Base-by-base conservation (phyloP, 1,284 basidiomycete genomes). In the Bjerkandera adusta region DNA sequence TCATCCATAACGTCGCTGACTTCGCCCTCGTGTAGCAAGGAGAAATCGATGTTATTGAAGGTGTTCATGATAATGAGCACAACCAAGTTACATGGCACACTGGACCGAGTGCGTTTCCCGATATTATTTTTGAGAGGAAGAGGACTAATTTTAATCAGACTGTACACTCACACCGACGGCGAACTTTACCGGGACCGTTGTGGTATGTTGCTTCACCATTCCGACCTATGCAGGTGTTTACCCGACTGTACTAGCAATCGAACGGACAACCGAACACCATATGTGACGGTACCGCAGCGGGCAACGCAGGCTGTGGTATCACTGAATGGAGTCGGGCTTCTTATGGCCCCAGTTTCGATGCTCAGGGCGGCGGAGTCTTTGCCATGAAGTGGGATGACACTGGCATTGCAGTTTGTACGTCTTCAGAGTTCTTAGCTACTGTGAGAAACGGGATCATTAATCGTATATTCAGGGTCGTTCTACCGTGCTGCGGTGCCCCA, bases 31-130 rank as follows among this genome's bases (percentile, higher is more conserved):
- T 29, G 15, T 51, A 85, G 81, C 68, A 70, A 5, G 88, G 88
- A 5, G 88, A 91, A 67, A 87, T 91, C 30, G 89, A 91, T 64
- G 84, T 92, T 43, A 75, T 90, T 16, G 86, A 90, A 67, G 83
- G 85, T 6, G 85, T 89, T 4, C 83, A 89, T 57, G 81, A 84
- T 51, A 85, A 85, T 57, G 69, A 81, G 57, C 81, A 85, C 56
- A 89, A 90, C 56, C 85, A 89, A 63, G 77, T 87, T 35, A 81
- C 86, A 35, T 86, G 83, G 76, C 85, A 89, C 62, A 85, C 83
- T 7, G 70, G 63, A 25, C 66, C 74, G 48, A 76, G 80, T 77
- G 59, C 13, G 64, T 54, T 4, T 21, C n/a, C 35, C 43, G 18
- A 25, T n/a, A 25, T 29, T 32, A n/a, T 15, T 20, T 25, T 13